Conservation (phyloP, 306 rosid genomes). For the Prunus mongolica region DNA sequence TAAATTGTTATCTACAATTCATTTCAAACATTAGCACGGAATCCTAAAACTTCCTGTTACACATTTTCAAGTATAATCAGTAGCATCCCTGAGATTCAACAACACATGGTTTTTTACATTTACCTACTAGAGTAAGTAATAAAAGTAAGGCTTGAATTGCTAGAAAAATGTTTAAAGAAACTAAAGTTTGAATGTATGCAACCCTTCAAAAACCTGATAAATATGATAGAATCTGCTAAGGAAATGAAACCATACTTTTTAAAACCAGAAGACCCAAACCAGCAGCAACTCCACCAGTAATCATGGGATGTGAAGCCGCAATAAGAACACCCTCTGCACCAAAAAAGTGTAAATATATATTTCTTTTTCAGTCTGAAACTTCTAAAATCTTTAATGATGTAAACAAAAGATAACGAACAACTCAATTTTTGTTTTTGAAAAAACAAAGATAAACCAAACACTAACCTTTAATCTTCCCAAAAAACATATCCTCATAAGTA, state of each 20-base stretch:
- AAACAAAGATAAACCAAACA: background rate
- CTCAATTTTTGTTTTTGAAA: background rate
- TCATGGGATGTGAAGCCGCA: conserved; percentile 73
- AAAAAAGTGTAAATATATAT: background rate
- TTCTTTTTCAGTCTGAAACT: conserved; percentile 3
- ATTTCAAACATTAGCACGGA: background rate
- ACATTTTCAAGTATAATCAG: background rate
- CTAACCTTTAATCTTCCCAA: conserved; percentile 80
- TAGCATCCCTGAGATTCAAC: background rate
- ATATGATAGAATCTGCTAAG: background rate
- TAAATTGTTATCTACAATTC: background rate
- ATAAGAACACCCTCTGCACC: conserved; percentile 62
- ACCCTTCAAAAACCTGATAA: background rate
- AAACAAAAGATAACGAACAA: background rate
- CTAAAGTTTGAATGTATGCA: background rate
- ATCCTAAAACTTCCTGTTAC: background rate
- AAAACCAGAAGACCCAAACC: conserved; percentile 52
- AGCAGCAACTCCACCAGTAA: conserved; percentile 59
- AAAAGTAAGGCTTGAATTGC: background rate
- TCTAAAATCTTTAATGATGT: background rate
- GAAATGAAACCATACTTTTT: conserved; percentile 48
- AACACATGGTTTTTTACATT: background rate
- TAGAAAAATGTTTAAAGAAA: conserved; percentile 1
- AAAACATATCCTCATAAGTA: conserved; percentile 53
- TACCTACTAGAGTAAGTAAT: background rate